Base-by-base conservation (phyloP, 345 rosid species). In the Mangifera indica region DNA sequence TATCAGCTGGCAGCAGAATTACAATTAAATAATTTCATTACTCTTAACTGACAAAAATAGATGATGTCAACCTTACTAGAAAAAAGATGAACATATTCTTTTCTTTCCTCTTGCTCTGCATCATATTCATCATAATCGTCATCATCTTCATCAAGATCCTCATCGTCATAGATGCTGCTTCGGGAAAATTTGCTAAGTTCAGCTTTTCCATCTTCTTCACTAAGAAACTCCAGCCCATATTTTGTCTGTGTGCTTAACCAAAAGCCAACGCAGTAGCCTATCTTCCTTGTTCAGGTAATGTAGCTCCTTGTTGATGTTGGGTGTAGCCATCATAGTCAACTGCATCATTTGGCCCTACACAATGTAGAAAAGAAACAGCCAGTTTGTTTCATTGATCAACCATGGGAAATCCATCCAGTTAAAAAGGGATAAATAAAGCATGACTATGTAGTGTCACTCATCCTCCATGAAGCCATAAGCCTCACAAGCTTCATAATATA, bases 201-300 rank as follows among this genome's bases (percentile, higher is more conserved):
- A 49, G 24, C 34, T 42, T 10, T 70, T 32, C 15, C 66, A 10
- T 84, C 83, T 26, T 80, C 83, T 45, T 52, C 68, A 0, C 49
- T 49, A 12, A 83, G 46, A 71, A 54, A 69, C 0, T 81, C 77
- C 51, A 74, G 9, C 60, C 91, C 92, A 32, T 74, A 77, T 67
- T 82, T 81, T 22, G 77, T 83, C 79, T 1, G 93, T 87, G 80
- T 92, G 96, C 68, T 92, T 91, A 64, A 92, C 97, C 17, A 92
- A 89, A 76, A 92, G 96, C 98, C 97, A 95, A 1, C 94, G 92
- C 51, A 95, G 81, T 25, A 95, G 76, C 32, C 90, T 86, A 77
- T 95, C 99, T 80, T 95, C 99, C 88, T 93, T 89, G 87, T 92
- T 92, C 71, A 95, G 81, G 83, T 95, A 92, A 44, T 88, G 98